Conservation (phyloP, 2,329 filamentous ascomycete species). For the Hypoxylon sp. region DNA sequence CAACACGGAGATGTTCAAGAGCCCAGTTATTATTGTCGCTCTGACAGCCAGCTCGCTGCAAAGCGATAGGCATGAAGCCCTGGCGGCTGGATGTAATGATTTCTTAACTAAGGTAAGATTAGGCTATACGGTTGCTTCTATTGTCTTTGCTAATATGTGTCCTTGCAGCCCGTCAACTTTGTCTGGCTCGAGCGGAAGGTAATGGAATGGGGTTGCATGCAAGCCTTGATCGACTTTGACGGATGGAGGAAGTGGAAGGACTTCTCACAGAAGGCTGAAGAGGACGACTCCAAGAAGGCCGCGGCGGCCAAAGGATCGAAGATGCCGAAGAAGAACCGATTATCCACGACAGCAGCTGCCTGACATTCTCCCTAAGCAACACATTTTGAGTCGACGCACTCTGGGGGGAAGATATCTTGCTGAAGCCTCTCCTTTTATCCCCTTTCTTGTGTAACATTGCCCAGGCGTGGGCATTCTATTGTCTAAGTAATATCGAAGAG, state of each 20-base stretch:
- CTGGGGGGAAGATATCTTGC: neutral
- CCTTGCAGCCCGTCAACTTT: slow-evolving; percentile 88
- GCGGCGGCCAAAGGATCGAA: slow-evolving; percentile 54
- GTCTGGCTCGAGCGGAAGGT: slow-evolving; percentile 98
- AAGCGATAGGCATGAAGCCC: slow-evolving; percentile 93
- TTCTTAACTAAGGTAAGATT: slow-evolving; percentile 91
- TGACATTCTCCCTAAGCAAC: slow-evolving; percentile 15
- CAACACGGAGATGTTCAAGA: slow-evolving; percentile 85
- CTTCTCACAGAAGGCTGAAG: slow-evolving; percentile 69
- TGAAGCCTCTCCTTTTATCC: neutral
- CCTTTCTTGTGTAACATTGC: slow-evolving; percentile 14
- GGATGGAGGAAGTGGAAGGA: slow-evolving; percentile 99
- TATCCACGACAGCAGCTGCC: slow-evolving; percentile 56
- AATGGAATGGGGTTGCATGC: slow-evolving; percentile 99
- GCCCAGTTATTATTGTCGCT: slow-evolving; percentile 96
- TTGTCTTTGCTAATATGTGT: slow-evolving; percentile 46
- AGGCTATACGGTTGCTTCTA: neutral
- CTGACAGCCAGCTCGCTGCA: slow-evolving; percentile 94
- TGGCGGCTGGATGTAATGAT: slow-evolving; percentile 97
- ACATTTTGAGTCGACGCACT: slow-evolving; percentile 6
- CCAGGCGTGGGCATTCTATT: slow-evolving; percentile 4
- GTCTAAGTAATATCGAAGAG: slow-evolving; percentile 24
- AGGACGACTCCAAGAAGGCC: slow-evolving; percentile 62
- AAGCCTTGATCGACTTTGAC: slow-evolving; percentile 97
- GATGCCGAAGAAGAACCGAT: slow-evolving; percentile 62